Base-by-base conservation (phyloP, 2,329 filamentous ascomycete genomes). In the Pseudodiploospora longispora region DNA sequence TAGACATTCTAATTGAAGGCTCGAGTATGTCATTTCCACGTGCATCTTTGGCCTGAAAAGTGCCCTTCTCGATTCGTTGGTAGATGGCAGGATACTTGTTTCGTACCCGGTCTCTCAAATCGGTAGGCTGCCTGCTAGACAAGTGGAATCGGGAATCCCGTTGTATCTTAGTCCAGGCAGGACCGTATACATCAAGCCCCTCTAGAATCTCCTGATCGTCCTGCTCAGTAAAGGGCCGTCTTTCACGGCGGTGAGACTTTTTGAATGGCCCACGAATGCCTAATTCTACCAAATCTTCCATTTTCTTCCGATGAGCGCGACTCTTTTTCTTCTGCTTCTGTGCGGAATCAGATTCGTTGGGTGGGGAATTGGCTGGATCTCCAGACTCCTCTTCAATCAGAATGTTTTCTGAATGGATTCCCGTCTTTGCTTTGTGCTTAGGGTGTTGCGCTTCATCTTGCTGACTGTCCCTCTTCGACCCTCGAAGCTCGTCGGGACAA, bases 141-240 rank as follows among this genome's bases (percentile, higher is more conserved):
- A 83, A 63, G 47, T 78, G 67, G 59, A 78, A 81, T 29, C 67
- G 67, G 10, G 72, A 60, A 47, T 83, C 78, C 32, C 78, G 70
- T 55, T 81, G 78, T 19, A 83, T 83, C 57, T 75, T 78, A 41
- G 78, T 81, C 80, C 80, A 83, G 6, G 77, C 72, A 6, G 79
- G 76, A 1, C 80, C 80, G 55, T 82, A 81, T 4, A 69, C 56
- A 34, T 77, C 65, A 33, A 82, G 72, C 0, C 80, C 80, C 47
- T 76, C 67, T 1, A 82, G 64, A 37, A 83, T 83, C 50, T 80
- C 75, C 30, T 65, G 65, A 53, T 84, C 80, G 47, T 84, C 80
- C 50, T 79, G 70, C 29, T 78, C 75, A 0, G 78, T 78, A 50
- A 83, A 84, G 1, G 76, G 73, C 4, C 75, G 69, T 39, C 80